Evolutionary conservation across 148 eudicot genomes (phyloP).

Genomic region (Arbutus unedo): DNA sequence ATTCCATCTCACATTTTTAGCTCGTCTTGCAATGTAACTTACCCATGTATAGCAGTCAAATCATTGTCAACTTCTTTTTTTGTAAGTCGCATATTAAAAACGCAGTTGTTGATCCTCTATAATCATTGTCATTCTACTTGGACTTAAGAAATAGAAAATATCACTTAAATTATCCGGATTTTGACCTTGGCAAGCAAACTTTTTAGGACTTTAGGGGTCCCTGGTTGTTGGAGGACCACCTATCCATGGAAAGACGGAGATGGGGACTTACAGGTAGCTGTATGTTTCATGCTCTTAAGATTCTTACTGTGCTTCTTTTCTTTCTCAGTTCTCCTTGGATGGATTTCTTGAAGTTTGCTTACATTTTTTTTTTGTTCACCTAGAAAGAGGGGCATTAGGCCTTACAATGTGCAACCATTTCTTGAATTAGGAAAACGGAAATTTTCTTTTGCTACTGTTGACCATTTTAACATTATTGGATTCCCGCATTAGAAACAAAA

Average conservation of each 20-base stretch:
- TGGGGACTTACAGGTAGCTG: not conserved
- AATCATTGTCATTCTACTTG: not conserved
- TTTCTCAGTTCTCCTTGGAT: not conserved
- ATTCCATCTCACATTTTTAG: constrained; percentile 11
- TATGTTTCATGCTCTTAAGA: not conserved
- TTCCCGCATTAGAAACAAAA: not conserved
- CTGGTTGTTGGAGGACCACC: not conserved
- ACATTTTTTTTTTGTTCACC: not conserved
- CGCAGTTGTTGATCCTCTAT: not conserved
- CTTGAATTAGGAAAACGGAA: not conserved
- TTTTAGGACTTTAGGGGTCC: not conserved
- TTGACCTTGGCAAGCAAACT: not conserved
- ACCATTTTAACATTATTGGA: not conserved
- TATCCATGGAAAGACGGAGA: not conserved
- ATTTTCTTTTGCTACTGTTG: not conserved
- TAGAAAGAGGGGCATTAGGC: not conserved
- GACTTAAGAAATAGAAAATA: not conserved
- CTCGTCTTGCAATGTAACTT: not conserved
- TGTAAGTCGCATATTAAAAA: not conserved
- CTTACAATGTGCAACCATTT: not conserved
- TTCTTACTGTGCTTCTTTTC: not conserved
- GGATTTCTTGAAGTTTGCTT: not conserved
- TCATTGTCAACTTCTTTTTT: not conserved
- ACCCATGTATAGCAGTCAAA: not conserved
- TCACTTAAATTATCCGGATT: not conserved